Percentiles rank a stretch among this genome's conserved stretches.
phyloP scores from a whole-genome alignment of 2,329 filamentous ascomycete species.

The Pseudogymnoascus sp. region DNA sequence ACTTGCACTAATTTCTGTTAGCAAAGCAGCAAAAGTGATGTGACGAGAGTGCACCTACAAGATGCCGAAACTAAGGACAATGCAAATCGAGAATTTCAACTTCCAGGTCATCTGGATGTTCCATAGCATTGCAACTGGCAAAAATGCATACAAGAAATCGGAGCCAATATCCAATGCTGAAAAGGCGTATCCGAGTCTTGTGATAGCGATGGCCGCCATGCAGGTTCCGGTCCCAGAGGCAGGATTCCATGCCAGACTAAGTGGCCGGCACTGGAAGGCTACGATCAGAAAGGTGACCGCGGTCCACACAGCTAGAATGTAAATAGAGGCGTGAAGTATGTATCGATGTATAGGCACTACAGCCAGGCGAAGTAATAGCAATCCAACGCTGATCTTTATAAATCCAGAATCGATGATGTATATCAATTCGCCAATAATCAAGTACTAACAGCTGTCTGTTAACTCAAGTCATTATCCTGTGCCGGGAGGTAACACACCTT shows the following conservation, averaged over 20 bases:
- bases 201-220: not conserved
- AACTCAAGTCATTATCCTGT: not conserved
- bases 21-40: not conserved
- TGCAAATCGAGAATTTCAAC: conserved; percentile 30
- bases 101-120: conserved; percentile 32
- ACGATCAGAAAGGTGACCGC: not conserved
- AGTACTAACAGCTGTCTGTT: not conserved
- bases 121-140: conserved; percentile 36
- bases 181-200: conserved; percentile 26
- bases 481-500: conserved; percentile 10
- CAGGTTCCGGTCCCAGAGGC: not conserved
- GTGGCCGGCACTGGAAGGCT: not conserved
- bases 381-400: not conserved
- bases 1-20: conserved; percentile 35
- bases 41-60: conserved; percentile 12
- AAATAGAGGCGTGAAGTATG: not conserved
- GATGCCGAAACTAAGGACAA: conserved; percentile 17
- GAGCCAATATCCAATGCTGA: conserved; percentile 36
- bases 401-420: not conserved
- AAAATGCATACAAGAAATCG: conserved; percentile 38
- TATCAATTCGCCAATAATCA: conserved; percentile 1
- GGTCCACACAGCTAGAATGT: not conserved
- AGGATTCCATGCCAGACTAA: not conserved
- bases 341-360: not conserved
- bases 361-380: not conserved